A percentile compares a stretch with the other conserved stretches of the same genome.
Evolutionary conservation across 495 filamentous ascomycete genomes (phyloP).

Genomic region (Penicillium steckii): DNA sequence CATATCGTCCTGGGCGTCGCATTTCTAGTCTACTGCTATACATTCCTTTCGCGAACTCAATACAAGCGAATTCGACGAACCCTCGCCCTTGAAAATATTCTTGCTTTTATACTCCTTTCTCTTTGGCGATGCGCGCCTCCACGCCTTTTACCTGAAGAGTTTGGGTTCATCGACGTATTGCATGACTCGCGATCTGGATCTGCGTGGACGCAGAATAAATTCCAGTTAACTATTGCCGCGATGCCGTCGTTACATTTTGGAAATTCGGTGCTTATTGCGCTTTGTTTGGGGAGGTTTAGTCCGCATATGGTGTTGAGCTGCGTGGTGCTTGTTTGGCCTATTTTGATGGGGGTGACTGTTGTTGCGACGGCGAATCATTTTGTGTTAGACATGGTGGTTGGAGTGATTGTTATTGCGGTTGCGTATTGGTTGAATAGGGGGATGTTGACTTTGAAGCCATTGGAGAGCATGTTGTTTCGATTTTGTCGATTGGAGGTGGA

Average conservation of each 20-base stretch:
- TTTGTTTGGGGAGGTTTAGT: conserved; percentile 50
- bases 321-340: conserved; percentile 54
- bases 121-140: conserved; percentile 63
- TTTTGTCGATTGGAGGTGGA: conserved; percentile 47
- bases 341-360: conserved; percentile 59
- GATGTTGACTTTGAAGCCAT: conserved; percentile 50
- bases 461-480: conserved; percentile 54
- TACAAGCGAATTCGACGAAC: conserved; percentile 57
- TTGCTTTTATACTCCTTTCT: conserved; percentile 58
- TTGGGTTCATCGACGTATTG: conserved; percentile 62
- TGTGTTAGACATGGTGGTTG: conserved; percentile 56
- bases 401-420: conserved; percentile 45
- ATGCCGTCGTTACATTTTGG: conserved; percentile 62
- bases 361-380: conserved; percentile 68
- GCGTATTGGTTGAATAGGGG: conserved; percentile 50
- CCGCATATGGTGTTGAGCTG: conserved; percentile 35
- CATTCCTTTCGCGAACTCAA: conserved; percentile 47
- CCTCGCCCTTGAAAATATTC: conserved; percentile 57
- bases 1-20: conserved; percentile 51
- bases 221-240: conserved; percentile 51
- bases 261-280: conserved; percentile 57
- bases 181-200: conserved; percentile 47
- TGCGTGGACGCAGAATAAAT: conserved; percentile 60
- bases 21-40: conserved; percentile 57
- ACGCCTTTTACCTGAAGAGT: conserved; percentile 57